A percentile compares a stretch with the other conserved stretches of the same genome.
These are phyloP conservation scores for Picochlorum sp. DNA, from an alignment of 139 green algal species.

Conservation along the genomic window DNA sequence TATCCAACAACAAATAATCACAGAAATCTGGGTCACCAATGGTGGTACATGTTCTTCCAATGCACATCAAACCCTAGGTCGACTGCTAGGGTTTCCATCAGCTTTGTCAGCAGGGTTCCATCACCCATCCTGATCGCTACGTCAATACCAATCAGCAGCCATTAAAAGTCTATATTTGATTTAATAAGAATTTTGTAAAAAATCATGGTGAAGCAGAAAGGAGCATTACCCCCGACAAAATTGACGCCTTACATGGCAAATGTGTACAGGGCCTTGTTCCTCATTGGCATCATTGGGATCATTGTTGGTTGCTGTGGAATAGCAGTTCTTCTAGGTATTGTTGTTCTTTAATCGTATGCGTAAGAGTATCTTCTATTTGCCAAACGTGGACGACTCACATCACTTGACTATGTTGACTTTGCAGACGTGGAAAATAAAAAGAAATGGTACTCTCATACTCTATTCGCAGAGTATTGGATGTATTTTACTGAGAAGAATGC, in stretches of 20 bases:
- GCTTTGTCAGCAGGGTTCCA: too few species aligned
- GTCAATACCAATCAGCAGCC: background rate
- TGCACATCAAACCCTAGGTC: too few species aligned
- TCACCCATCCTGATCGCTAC: too few species aligned
- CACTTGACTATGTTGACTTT: background rate
- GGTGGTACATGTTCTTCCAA: too few species aligned
- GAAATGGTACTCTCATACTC: slow-evolving; percentile 6
- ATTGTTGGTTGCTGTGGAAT: background rate
- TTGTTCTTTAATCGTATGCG: background rate
- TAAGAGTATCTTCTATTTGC: background rate
- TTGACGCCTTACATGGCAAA: background rate
- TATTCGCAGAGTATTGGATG: slow-evolving; percentile 4
- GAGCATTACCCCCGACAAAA: background rate
- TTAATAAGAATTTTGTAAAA: background rate
- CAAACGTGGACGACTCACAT: background rate
- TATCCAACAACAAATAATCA: too few species aligned
- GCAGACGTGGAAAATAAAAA: slow-evolving; percentile 9
- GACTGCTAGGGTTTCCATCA: too few species aligned
- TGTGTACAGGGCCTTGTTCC: background rate
- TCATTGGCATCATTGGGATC: background rate
- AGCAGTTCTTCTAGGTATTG: slow-evolving; percentile 1
- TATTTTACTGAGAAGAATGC: slow-evolving; percentile 8
- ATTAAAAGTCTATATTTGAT: too few species aligned
- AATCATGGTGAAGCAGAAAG: slow-evolving; percentile 2
- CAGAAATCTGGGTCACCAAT: too few species aligned